Evolutionary conservation across 2,329 filamentous ascomycete species (phyloP).

Genomic region (Colletotrichum sp.): DNA sequence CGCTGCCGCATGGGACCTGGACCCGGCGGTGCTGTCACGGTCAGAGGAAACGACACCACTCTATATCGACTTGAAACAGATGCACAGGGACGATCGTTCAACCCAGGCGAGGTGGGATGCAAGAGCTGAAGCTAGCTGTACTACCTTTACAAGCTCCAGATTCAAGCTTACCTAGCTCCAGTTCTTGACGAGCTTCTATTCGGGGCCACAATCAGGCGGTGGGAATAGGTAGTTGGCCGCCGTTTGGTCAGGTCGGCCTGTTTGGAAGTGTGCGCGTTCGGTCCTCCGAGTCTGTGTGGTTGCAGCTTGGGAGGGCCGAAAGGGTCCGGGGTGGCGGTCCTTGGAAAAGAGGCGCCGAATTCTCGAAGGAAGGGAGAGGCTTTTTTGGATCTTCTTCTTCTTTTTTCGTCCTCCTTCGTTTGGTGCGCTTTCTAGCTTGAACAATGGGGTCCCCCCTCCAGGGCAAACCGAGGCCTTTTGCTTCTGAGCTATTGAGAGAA

Average conservation of each 20-base stretch:
- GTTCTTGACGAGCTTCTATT: background rate
- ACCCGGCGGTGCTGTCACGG: background rate
- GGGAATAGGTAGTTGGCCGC: background rate
- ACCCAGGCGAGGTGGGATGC: background rate
- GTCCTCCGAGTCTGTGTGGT: constrained; percentile 14
- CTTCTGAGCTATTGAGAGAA: background rate
- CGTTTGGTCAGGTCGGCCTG: background rate
- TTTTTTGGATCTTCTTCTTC: background rate
- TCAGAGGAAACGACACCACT: background rate
- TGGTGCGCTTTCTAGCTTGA: background rate
- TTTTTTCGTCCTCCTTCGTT: background rate
- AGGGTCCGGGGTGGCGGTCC: background rate
- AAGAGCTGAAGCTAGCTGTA: background rate
- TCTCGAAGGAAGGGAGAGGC: background rate
- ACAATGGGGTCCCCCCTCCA: background rate
- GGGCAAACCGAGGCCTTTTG: background rate
- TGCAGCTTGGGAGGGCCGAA: background rate
- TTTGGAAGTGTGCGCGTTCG: background rate
- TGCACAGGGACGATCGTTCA: constrained; percentile 5
- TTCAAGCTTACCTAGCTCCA: background rate
- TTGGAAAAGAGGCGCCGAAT: background rate
- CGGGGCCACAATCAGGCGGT: background rate
- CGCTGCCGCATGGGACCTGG: background rate
- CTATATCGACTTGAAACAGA: constrained; percentile 9
- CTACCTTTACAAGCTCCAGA: background rate